Evolutionary conservation across 805 yeast species (phyloP).

Genomic region (Yamadazyma paraphyllophila): DNA sequence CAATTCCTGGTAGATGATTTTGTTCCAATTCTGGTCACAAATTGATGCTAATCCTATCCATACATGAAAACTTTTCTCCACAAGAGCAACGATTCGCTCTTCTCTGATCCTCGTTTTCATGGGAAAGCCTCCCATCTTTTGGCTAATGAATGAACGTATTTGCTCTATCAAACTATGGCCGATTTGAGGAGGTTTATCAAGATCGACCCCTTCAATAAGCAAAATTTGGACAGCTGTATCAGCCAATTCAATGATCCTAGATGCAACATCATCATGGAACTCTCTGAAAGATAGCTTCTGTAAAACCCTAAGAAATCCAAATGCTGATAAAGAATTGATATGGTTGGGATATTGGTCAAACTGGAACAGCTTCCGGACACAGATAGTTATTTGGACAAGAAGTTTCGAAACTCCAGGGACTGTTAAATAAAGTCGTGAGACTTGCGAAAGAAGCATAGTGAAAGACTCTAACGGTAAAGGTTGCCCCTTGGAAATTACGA

Average conservation of each 20-base stretch:
- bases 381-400: slow-evolving; percentile 15
- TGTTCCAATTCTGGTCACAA: slow-evolving; percentile 32
- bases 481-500: slow-evolving; percentile 12
- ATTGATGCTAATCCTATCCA: slow-evolving; percentile 28
- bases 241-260: slow-evolving; percentile 2
- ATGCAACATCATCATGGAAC: slow-evolving; percentile 11
- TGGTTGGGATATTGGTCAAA: background rate
- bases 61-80: slow-evolving; percentile 27
- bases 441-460: slow-evolving; percentile 14
- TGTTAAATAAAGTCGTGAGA: slow-evolving; percentile 12
- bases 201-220: background rate
- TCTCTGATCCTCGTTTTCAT: slow-evolving; percentile 23
- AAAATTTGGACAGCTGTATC: background rate
- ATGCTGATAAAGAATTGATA: background rate
- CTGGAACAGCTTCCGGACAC: slow-evolving; percentile 8
- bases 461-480: slow-evolving; percentile 22
- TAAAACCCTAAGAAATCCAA: background rate
- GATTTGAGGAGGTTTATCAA: background rate
- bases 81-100: slow-evolving; percentile 15
- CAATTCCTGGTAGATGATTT: slow-evolving; percentile 33
- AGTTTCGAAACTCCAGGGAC: slow-evolving; percentile 18
- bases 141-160: slow-evolving; percentile 17
- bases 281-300: slow-evolving; percentile 6
- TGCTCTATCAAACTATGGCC: background rate
- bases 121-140: slow-evolving; percentile 38